Percentiles rank a stretch among this genome's conserved stretches.
phyloP scores from a whole-genome alignment of 192 early-diverging fungal species.

The Funneliformis mosseae region DNA sequence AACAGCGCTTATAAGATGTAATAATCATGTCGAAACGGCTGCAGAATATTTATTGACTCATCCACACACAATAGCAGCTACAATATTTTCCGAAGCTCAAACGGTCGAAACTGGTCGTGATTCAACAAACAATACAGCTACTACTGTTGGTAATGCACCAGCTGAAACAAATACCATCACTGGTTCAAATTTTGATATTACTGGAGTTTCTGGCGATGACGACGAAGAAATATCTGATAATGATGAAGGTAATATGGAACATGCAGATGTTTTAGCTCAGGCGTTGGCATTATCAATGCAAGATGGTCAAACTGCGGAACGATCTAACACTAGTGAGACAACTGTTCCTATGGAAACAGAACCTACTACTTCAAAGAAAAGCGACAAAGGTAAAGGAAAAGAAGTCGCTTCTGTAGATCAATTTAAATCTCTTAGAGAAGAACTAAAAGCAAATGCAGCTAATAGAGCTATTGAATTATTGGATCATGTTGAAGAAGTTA shows the following conservation, averaged over 20 bases:
- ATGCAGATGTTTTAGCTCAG: constrained; percentile 34
- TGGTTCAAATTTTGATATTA: constrained; percentile 38
- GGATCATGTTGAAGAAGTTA: constrained; percentile 59
- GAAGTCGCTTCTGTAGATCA: constrained; percentile 45
- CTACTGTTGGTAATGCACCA: constrained; percentile 21
- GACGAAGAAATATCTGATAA: background rate
- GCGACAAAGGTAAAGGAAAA: constrained; percentile 55
- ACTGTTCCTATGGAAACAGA: constrained; percentile 27
- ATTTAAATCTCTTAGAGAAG: constrained; percentile 44
- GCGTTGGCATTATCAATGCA: constrained; percentile 34
- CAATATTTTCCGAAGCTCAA: constrained; percentile 42
- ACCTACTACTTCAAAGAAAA: constrained; percentile 31
- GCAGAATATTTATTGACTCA: constrained; percentile 84
- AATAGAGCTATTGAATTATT: constrained; percentile 46
- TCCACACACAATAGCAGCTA: constrained; percentile 53
- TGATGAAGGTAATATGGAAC: constrained; percentile 6
- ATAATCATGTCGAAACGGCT: constrained; percentile 78
- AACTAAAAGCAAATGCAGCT: constrained; percentile 45
- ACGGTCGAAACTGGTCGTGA: constrained; percentile 37
- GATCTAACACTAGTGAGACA: background rate
- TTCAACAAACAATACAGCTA: background rate
- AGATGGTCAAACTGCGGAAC: background rate
- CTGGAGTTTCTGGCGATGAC: constrained; percentile 39
- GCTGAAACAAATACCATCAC: constrained; percentile 33
- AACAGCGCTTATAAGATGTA: constrained; percentile 72